phyloP scores from a whole-genome alignment of 2,329 filamentous ascomycete genomes.

The Beauveria sp. region DNA sequence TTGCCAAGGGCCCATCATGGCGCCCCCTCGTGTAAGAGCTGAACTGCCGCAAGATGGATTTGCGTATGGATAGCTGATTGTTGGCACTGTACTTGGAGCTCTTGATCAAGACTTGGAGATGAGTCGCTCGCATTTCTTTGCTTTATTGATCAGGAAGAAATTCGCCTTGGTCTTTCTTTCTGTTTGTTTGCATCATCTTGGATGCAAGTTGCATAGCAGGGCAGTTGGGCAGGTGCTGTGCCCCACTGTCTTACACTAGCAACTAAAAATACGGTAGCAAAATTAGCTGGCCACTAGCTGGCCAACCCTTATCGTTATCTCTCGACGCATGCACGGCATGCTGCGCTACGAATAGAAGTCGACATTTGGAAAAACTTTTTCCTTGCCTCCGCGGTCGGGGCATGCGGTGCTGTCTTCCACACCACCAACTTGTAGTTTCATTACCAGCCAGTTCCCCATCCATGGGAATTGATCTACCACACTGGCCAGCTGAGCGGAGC shows the following conservation, averaged over 20 bases:
- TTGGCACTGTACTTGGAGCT: no score
- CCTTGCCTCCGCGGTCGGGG: slow-evolving; percentile 7
- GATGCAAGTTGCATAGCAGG: not conserved
- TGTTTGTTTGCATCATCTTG: no score
- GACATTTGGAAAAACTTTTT: not conserved
- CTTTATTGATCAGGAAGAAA: no score
- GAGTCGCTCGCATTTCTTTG: no score
- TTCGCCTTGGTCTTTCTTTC: no score
- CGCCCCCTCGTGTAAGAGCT: not conserved
- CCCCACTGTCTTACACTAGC: not conserved
- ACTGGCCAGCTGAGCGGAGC: not conserved
- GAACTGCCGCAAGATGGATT: not conserved
- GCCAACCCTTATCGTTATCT: slow-evolving; percentile 8
- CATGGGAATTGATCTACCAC: not conserved
- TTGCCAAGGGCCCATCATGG: slow-evolving; percentile 1
- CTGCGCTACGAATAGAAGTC: not conserved
- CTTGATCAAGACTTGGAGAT: no score
- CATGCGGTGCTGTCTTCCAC: not conserved
- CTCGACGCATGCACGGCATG: not conserved
- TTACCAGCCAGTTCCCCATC: not conserved
- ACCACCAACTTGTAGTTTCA: not conserved
- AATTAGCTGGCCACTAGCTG: not conserved
- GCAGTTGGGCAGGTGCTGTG: no score
- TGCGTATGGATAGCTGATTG: not conserved
- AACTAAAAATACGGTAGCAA: not conserved